A percentile compares a stretch with the other conserved stretches of the same genome.
phyloP scores from a whole-genome alignment of 495 filamentous ascomycete species.

The Neurospora tetrasperma region DNA sequence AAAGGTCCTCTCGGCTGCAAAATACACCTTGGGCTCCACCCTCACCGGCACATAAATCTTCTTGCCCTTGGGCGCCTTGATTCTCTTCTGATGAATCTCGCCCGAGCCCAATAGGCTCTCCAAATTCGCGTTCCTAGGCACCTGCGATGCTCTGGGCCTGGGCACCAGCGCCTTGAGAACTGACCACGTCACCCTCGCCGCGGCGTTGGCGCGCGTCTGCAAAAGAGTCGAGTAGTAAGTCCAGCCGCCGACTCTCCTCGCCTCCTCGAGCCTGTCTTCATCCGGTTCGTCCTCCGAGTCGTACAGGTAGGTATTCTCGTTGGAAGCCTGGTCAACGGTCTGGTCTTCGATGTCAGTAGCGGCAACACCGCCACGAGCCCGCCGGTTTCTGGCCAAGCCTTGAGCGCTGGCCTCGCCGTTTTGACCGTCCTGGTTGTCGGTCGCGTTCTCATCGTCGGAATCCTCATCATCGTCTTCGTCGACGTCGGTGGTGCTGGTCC shows the following conservation, averaged over 20 bases:
- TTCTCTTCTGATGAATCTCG: conserved; percentile 50
- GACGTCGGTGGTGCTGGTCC: conserved; percentile 67
- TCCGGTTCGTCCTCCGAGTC: conserved; percentile 80
- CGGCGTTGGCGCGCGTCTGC: conserved; percentile 20
- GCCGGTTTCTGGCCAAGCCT: conserved; percentile 28
- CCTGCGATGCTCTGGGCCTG: conserved; percentile 47
- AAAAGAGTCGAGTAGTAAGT: conserved; percentile 51
- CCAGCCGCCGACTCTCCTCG: conserved; percentile 59
- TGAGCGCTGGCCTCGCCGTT: conserved; percentile 27
- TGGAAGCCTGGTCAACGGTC: conserved; percentile 38
- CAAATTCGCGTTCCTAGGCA: conserved; percentile 42
- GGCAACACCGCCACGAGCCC: conserved; percentile 19
- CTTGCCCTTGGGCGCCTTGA: conserved; percentile 86
- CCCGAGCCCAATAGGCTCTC: conserved; percentile 36
- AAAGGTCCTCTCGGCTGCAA: conserved; percentile 92
- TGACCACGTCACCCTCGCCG: conserved; percentile 27
- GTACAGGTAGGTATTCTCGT: conserved; percentile 72
- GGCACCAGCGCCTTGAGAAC: conserved; percentile 46
- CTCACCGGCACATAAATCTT: conserved; percentile 88
- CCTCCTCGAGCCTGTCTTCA: conserved; percentile 61
- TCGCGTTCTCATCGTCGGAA: conserved; percentile 39
- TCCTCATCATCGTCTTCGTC: conserved; percentile 51
- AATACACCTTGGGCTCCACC: conserved; percentile 96
- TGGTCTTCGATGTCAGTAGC: conserved; percentile 38
- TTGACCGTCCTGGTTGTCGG: conserved; percentile 4